Conservation (phyloP, 116 monocot species). For the Posidonia oceanica region DNA sequence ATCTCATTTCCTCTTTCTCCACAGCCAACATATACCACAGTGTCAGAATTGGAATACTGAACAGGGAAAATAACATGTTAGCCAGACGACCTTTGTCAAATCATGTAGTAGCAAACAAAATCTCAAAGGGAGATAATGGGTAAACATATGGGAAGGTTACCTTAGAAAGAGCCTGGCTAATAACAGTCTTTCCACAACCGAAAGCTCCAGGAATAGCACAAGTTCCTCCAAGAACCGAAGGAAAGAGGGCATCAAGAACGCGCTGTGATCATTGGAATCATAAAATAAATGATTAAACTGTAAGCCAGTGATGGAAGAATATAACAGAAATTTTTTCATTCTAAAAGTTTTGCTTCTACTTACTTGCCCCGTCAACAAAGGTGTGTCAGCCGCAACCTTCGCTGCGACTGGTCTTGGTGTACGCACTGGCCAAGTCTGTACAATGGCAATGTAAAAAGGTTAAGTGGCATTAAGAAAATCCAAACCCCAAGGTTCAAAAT, state of each 20-base stretch:
- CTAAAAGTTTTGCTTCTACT: not conserved
- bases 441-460: not conserved
- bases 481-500: slow-evolving; percentile 2
- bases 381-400: slow-evolving; percentile 98
- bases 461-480: not conserved
- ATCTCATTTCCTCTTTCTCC: slow-evolving; percentile 99
- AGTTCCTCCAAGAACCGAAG: slow-evolving; percentile 98
- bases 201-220: slow-evolving; percentile 99
- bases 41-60: slow-evolving; percentile 99
- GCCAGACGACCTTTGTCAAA: not conserved
- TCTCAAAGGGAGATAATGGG: not conserved
- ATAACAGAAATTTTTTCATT: not conserved
- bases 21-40: slow-evolving; percentile 99
- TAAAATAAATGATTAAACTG: not conserved
- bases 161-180: slow-evolving; percentile 99
- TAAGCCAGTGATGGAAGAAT: not conserved
- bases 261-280: slow-evolving; percentile 41
- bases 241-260: slow-evolving; percentile 99
- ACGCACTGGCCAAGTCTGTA: slow-evolving; percentile 97
- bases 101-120: not conserved
- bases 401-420: slow-evolving; percentile 88
- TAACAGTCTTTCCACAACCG: slow-evolving; percentile 99
- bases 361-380: slow-evolving; percentile 98
- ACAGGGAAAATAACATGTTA: slow-evolving; percentile 1
- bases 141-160: slow-evolving; percentile 16